Conservation (phyloP, 805 yeast species). For the Starmerella ratchasimensis region DNA sequence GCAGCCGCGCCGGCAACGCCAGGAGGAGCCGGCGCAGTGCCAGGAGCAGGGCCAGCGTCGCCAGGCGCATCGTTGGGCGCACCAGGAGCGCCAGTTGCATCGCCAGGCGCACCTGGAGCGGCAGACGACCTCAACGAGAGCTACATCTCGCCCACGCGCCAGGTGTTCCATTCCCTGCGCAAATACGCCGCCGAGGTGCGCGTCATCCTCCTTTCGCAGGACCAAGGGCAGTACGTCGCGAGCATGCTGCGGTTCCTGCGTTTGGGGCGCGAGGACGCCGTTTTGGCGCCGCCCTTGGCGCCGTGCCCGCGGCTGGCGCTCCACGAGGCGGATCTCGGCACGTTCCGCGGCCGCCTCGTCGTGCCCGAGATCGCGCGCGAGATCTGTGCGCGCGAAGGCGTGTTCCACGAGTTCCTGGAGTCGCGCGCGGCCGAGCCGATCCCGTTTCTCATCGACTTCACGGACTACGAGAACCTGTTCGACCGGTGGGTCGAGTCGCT, state of each 20-base stretch:
- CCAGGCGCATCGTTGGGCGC: too few relatives aligned
- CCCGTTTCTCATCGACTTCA: constrained; percentile 5
- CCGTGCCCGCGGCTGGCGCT: too few relatives aligned
- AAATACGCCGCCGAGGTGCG: constrained; percentile 7
- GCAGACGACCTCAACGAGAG: neutral
- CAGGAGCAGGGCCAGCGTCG: too few relatives aligned
- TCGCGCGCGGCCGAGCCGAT: neutral
- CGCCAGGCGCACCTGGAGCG: neutral
- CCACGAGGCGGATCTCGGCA: neutral
- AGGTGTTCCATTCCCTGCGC: constrained; percentile 6
- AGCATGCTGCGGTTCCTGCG: constrained; percentile 4
- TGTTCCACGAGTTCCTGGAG: neutral
- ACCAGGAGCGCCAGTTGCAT: too few relatives aligned
- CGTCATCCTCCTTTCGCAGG: constrained; percentile 5
- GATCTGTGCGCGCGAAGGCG: neutral
- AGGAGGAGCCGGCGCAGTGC: too few relatives aligned
- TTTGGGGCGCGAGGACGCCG: neutral
- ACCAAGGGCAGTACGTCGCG: constrained; percentile 1
- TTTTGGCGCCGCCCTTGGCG: too few relatives aligned
- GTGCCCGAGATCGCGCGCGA: neutral
- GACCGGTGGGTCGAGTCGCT: constrained; percentile 5
- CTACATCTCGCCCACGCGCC: constrained; percentile 2
- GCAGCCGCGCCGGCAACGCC: too few relatives aligned
- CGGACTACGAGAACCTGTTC: neutral
- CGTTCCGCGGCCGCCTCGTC: constrained; percentile 1